These are phyloP conservation scores for Hyphodiscus sp. DNA, from an alignment of 2,329 filamentous ascomycete genomes.

Conservation along the genomic window DNA sequence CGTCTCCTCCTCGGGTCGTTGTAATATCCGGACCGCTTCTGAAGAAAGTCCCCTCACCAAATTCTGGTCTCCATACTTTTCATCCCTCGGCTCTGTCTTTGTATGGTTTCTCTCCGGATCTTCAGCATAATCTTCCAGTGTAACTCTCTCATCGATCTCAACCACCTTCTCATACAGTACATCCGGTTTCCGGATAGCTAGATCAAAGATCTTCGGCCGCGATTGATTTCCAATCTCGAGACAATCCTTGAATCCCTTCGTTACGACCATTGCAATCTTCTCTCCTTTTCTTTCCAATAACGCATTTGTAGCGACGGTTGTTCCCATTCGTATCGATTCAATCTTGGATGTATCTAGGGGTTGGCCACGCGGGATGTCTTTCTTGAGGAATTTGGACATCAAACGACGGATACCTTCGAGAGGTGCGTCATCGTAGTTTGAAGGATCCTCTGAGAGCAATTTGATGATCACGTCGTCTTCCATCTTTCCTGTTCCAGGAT, in stretches of 20 bases:
- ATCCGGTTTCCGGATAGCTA: constrained; percentile 81
- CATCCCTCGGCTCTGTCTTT: constrained; percentile 47
- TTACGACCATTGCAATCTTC: constrained; percentile 80
- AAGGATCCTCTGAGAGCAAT: constrained; percentile 81
- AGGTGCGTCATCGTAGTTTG: constrained; percentile 86
- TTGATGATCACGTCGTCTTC: constrained; percentile 78
- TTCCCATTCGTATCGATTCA: constrained; percentile 92
- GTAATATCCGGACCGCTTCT: constrained; percentile 66
- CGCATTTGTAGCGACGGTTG: constrained; percentile 89
- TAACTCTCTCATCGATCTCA: constrained; percentile 88
- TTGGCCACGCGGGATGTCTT: constrained; percentile 73
- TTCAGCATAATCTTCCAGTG: constrained; percentile 86
- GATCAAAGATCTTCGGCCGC: constrained; percentile 82
- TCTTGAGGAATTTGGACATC: constrained; percentile 67
- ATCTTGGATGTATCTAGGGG: constrained; percentile 76
- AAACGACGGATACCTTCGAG: constrained; percentile 86
- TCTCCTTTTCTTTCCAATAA: constrained; percentile 86
- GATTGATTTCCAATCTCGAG: constrained; percentile 87
- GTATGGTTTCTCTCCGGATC: constrained; percentile 60
- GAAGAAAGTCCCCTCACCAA: constrained; percentile 67
- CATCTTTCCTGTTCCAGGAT: constrained; percentile 61
- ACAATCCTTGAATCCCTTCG: constrained; percentile 81
- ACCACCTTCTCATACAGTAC: constrained; percentile 79
- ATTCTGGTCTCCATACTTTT: constrained; percentile 42
- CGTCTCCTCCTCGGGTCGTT: constrained; percentile 49